Base-by-base conservation (phyloP, 345 rosid species). In the Citrus cavaleriei region DNA sequence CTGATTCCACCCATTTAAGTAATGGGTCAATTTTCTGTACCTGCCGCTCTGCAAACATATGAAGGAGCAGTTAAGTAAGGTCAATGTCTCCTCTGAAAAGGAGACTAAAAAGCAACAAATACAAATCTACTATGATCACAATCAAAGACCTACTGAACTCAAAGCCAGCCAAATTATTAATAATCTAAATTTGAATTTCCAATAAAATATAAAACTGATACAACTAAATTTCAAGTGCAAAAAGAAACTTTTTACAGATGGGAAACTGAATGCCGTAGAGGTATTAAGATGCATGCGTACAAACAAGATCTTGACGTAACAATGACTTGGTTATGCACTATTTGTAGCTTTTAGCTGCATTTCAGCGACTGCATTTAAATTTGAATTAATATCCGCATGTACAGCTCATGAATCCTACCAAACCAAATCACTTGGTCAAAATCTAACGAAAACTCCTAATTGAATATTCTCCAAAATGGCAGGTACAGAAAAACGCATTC, bases 1-100 rank as follows among this genome's bases (percentile, higher is more conserved):
- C 95, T 78, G 95, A 90, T 72, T 90, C 88, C 54, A 94, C 77
- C 98, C 99, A 96, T 62, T 87, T 74, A 22, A 96, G 95, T 67
- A 96, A 80, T 77, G 98, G 99, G 86, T 93, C 98, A 30, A 96
- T 83, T 73, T 91, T 91, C 87, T 94, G 89, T 78, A 91, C 98
- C 71, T 94, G 99, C 66, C 73, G 67, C 28, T 89, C 98, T 94
- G 82, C 42, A 86, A 79, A 87, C 54, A 74, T 22, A 32, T 10
- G 54, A 71, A 49, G 38, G 21, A 22, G 5, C 66, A 14, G 58
- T 40, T 54, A 70, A 13, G 58, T 30, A 22, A 75, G 51, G 46
- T 72, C 65, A 57, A 13, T 51, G 27, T 28, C 51, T 46, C 6
- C 65, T 8, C 49, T 16, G 7, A 60, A 5, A 30, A 67, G 13